phyloP scores from a whole-genome alignment of 495 filamentous ascomycete genomes.

The Neurospora pannonica region DNA sequence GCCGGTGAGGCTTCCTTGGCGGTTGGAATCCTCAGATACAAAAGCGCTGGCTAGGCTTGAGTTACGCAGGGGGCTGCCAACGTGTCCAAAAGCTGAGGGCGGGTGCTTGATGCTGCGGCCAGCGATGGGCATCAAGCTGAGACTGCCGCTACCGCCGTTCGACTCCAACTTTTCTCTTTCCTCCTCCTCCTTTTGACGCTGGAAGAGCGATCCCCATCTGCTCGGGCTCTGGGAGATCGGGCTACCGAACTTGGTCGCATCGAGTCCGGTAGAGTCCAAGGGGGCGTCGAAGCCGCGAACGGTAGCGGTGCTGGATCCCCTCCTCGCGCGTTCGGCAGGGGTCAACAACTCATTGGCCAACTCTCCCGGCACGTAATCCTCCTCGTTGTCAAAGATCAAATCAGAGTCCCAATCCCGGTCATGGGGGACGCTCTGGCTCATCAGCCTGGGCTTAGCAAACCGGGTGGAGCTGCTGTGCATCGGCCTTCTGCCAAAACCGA shows the following conservation, averaged over 20 bases:
- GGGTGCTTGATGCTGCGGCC: constrained; percentile 30
- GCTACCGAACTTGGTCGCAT: constrained; percentile 65
- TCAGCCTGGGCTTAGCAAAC: constrained; percentile 59
- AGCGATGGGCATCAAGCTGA: constrained; percentile 8
- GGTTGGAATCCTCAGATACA: constrained; percentile 38
- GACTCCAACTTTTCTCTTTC: constrained; percentile 57
- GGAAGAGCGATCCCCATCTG: constrained; percentile 78
- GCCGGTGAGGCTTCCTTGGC: constrained; percentile 28
- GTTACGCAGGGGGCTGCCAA: constrained; percentile 90
- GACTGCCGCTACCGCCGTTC: background rate
- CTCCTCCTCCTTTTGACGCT: constrained; percentile 65
- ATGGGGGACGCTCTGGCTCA: constrained; percentile 72
- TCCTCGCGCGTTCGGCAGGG: constrained; percentile 75
- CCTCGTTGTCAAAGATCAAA: constrained; percentile 67
- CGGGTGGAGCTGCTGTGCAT: constrained; percentile 70
- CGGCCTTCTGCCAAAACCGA: constrained; percentile 54
- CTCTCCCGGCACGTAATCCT: constrained; percentile 80
- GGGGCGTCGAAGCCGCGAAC: constrained; percentile 35
- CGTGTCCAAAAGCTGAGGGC: constrained; percentile 61
- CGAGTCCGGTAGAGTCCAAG: constrained; percentile 35
- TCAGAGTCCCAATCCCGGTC: constrained; percentile 73
- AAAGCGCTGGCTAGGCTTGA: constrained; percentile 61
- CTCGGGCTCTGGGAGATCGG: constrained; percentile 71
- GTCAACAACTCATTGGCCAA: constrained; percentile 81
- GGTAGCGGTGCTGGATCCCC: constrained; percentile 48